Base-by-base conservation (phyloP, 139 green algal genomes). In the Prasinococcaceae sp. region DNA sequence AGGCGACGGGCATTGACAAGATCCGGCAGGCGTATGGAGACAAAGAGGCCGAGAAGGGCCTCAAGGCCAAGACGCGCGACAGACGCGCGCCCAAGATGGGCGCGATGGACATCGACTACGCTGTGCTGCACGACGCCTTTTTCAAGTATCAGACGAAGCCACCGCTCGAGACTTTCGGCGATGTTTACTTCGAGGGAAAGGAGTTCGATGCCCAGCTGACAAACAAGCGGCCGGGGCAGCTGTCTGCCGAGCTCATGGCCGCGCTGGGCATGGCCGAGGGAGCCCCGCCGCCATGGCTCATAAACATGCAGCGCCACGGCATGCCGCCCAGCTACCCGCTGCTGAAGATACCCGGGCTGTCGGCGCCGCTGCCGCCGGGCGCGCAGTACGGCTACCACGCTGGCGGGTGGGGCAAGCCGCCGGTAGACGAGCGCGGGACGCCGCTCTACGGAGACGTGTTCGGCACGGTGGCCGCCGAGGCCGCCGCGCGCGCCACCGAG, bases 381-480 rank as follows among this genome's bases (percentile, higher is more conserved):
- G 72, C 78, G 14, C 46, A 68, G 42, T 94, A 90, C 60, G 85
- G 85, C 3, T 94, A 92, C 70, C 81, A 94, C 49, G 60, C 74
- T 2, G 84, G 88, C 25, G 86, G 84, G 14, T 98, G 90, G 90
- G 90, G 90, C 53, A 98, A 96, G 74, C 90, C 90, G 0, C 90
- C 90, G 3, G 90, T 96, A 26, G 83, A 97, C 51, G 80, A 68
- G 56, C 47, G 68, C 3, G 88, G 88, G 17, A 78, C 78, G 41
- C 85, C 89, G 10, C 55, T 98, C 28, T 98, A 98, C 65, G 90
- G 90, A 20, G 84, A 98, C 63, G 88, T 96, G 37, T 98, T 97
- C 69, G 84, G 78, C 9, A 24, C 40, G 20, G 22, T 39, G 46
- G 28, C 20, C 29, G 30, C 20, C 20, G 30, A 53, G 0, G 43